A percentile compares a stretch with the other conserved stretches of the same genome.
These are phyloP conservation scores for Psidium friedrichsthalianum DNA, from an alignment of 345 rosid species.

Conservation along the genomic window DNA sequence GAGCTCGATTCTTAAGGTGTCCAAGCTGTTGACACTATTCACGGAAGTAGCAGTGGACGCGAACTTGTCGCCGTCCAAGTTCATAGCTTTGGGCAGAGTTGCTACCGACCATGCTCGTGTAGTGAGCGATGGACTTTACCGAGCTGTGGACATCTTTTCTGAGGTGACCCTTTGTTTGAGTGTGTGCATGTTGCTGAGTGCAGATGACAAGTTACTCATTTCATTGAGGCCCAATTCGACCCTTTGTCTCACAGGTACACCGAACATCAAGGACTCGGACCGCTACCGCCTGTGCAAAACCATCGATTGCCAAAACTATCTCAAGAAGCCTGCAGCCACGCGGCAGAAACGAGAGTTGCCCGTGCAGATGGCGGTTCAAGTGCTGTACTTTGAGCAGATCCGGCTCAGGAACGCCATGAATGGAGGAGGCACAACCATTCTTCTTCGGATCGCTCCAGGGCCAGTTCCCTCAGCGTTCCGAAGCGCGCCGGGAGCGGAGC, in stretches of 20 bases:
- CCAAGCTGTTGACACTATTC: conserved; percentile 67
- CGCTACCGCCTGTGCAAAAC: conserved; percentile 87
- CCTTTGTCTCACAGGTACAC: conserved; percentile 50
- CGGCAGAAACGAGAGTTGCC: conserved; percentile 93
- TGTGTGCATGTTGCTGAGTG: background rate
- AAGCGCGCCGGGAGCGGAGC: conserved; percentile 95
- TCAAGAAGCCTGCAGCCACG: conserved; percentile 99
- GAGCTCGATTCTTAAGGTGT: conserved; percentile 87
- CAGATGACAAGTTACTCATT: background rate
- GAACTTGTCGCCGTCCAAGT: conserved; percentile 62
- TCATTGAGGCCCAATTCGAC: background rate
- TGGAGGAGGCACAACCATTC: conserved; percentile 67
- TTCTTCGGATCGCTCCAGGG: conserved; percentile 47
- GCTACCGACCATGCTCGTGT: conserved; percentile 94
- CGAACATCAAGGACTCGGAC: conserved; percentile 79
- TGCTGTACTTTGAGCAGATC: conserved; percentile 84
- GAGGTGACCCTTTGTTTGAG: conserved; percentile 30
- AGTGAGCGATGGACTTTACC: conserved; percentile 80
- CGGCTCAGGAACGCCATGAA: conserved; percentile 94
- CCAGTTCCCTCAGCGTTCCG: conserved; percentile 76
- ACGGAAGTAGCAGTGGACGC: conserved; percentile 91
- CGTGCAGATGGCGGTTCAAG: conserved; percentile 95
- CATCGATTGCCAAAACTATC: conserved; percentile 86
- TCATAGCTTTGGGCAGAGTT: conserved; percentile 71
- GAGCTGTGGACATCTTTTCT: conserved; percentile 89